phyloP scores from a whole-genome alignment of 306 rosid species.

The Ceratonia siliqua region DNA sequence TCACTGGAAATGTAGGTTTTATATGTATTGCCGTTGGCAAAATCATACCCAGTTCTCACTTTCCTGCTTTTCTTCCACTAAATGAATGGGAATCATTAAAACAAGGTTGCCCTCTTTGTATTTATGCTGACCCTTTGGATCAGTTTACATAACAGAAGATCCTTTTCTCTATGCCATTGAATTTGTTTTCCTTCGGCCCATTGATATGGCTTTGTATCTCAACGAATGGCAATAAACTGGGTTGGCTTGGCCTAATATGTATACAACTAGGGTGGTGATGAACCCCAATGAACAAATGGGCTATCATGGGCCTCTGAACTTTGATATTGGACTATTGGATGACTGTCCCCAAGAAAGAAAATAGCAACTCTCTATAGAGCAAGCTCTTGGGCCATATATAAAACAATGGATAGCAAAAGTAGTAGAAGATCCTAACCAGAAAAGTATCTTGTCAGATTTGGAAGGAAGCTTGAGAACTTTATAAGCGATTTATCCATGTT shows the following conservation, averaged over 20 bases:
- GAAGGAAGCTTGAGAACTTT: no score
- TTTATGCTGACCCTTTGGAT: no score
- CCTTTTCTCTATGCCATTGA: no score
- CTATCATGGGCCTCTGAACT: background rate
- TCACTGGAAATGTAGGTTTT: slow-evolving; percentile 43
- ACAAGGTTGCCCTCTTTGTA: slow-evolving; percentile 30
- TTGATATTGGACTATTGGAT: no score
- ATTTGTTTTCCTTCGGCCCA: background rate
- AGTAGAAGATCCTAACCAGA: no score
- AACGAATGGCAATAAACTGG: background rate
- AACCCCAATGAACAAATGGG: background rate
- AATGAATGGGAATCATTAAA: background rate
- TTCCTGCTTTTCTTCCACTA: slow-evolving; percentile 24
- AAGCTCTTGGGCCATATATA: no score
- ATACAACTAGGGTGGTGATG: background rate
- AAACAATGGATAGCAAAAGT: no score
- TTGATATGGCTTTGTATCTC: background rate
- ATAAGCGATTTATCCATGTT: no score
- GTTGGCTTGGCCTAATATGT: background rate
- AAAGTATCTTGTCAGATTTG: no score
- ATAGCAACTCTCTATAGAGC: no score
- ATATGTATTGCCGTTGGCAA: slow-evolving; percentile 46
- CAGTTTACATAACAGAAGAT: no score
- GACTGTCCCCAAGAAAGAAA: no score
- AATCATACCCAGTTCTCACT: slow-evolving; percentile 33